Evolutionary conservation across 2,329 filamentous ascomycete genomes (phyloP), one percentile per base, ranked within the genome.

Genomic region (Corniculantispora saksenae): DNA sequence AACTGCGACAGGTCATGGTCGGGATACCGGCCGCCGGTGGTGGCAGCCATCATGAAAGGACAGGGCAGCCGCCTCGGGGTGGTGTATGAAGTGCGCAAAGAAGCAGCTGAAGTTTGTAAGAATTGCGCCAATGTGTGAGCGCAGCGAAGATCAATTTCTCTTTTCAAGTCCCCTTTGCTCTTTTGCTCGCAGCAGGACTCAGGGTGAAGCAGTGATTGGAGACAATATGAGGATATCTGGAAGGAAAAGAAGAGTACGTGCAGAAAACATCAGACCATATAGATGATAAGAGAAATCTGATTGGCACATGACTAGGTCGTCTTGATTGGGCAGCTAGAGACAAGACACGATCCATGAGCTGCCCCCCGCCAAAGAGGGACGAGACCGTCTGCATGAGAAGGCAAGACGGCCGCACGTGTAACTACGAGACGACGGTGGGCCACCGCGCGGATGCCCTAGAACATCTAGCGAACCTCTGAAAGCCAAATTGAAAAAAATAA

Each of bases 1-100:
- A 86, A 86, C 47, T 74, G 67, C 13, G 80, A 75, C 60, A 81
- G 71, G 65, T 84, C 78, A 69, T 81, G 78, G 10, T 72, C 70
- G 47, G 70, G 69, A 48, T 68, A 70, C 29, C 67, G 66, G 56
- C 29, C 51, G 61, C n/a, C 17, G 5, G 58, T 48, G 32, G 40
- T n/a, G 35, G 63, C 43, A 43, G 61, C 61, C 58, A 62, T 58
- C 25, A 21, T 35, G 63, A 32, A n/a, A 57, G 27, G 47, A 12
- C 5, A 17, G 15, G 21, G 23, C 15, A 43, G 21, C 10, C 17
- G 29, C 23, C 23, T 45, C 9, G 23, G 23, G 6, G 38, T 7
- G 38, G 9, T 50, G 7, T 13, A 19, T 45, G 25, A 23, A 15
- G 21, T 8, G 23, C 13, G 29, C 32, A 10, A 32, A 2, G 3